Base-by-base conservation (phyloP, 1,284 basidiomycete genomes). In the Leccinum variabile region DNA sequence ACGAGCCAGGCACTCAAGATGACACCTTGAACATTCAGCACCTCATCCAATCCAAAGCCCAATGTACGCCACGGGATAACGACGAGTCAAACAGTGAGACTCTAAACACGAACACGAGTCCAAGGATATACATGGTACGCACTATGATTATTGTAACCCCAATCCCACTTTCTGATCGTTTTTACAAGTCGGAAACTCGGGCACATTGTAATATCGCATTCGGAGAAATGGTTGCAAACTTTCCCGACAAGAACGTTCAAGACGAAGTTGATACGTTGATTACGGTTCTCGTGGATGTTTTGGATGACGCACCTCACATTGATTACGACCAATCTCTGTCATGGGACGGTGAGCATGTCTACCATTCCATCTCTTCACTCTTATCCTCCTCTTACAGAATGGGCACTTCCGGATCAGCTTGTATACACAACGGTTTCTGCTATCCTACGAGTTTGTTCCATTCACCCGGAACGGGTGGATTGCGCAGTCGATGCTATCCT, bases 361-460 rank as follows among this genome's bases (percentile, higher is more conserved):
- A 46, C 30, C n/a, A 32, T 30, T 49, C 6, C 3, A 46, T 56
- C n/a, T 2, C 32, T 55, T 25, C 54, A 8, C 57, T 28, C 66
- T 74, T 33, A 71, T 63, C 8, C 44, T 30, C 61, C 33, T 49
- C 25, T 8, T 46, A 14, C 59, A 90, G 90, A 92, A 67, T 92
- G 91, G 91, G 83, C 92, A 4, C 80, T 91, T 39, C 88, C 91
- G 18, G 92, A 94, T 73, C 91, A 93, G 68, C 82, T 95, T 39
- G 86, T 91, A 2, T 91, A 82, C 68, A 86, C 89, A 2, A 91
- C 88, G 1, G 82, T 92, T 30, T 88, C 88, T 9, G 89, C 92
- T 10, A 78, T 93, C 2, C 78, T 95, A 46, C 81, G 84, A 54
- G 78, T 92, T n/a, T 85, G 89, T 32, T 82, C 80, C 54, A 71